Evolutionary conservation across 2,329 filamentous ascomycete species (phyloP).

Genomic region (Xylariaceae sp.): DNA sequence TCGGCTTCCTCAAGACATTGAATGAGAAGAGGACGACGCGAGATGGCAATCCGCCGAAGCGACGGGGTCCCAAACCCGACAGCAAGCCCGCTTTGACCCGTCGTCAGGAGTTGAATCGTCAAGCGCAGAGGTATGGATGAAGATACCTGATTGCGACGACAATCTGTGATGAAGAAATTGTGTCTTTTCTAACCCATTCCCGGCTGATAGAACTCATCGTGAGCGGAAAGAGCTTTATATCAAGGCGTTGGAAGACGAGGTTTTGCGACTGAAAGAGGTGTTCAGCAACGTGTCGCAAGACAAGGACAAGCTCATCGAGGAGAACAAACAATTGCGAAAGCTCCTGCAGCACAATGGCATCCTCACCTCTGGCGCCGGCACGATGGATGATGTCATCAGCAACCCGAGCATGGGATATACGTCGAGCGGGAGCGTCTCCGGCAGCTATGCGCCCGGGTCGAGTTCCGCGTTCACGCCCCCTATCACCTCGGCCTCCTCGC

Average conservation of each 20-base stretch:
- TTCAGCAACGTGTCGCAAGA: conserved; percentile 69
- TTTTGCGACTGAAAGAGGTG: conserved; percentile 81
- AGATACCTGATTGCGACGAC: background rate
- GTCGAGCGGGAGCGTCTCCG: conserved; percentile 54
- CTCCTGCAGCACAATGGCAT: conserved; percentile 52
- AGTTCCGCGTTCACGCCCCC: conserved; percentile 46
- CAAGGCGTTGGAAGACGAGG: conserved; percentile 86
- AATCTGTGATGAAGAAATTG: background rate
- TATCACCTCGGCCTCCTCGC: conserved; percentile 40
- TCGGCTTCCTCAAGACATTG: conserved; percentile 61
- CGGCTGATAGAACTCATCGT: conserved; percentile 70
- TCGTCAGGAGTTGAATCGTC: conserved; percentile 88
- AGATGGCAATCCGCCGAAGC: conserved; percentile 83
- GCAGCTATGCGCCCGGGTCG: conserved; percentile 53
- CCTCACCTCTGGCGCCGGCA: conserved; percentile 29
- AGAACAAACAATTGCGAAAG: conserved; percentile 69
- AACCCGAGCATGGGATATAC: conserved; percentile 45
- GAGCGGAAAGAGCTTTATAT: conserved; percentile 97
- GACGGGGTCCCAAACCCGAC: conserved; percentile 90
- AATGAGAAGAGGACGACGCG: conserved; percentile 72
- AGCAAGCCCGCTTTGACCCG: conserved; percentile 90
- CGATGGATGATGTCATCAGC: conserved; percentile 41
- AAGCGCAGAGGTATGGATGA: conserved; percentile 75
- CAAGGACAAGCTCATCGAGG: conserved; percentile 67
- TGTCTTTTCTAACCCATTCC: conserved; percentile 11